phyloP scores from a whole-genome alignment of 805 yeast species.

The Komagataella kurtzmanii region DNA sequence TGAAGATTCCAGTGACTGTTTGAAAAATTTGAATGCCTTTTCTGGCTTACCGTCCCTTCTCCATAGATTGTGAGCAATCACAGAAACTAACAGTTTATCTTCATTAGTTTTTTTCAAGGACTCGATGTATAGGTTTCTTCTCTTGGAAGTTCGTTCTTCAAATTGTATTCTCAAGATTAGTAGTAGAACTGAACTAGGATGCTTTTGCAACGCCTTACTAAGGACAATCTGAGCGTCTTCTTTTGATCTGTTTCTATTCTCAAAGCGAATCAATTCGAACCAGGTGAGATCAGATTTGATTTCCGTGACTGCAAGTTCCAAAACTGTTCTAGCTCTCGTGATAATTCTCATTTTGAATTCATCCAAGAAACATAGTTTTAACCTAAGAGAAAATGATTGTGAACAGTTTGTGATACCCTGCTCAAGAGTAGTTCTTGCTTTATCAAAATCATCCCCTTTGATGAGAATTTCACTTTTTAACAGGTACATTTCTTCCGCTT shows the following conservation, averaged over 20 bases:
- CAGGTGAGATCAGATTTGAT: conserved; percentile 40
- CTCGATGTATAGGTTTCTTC: conserved; percentile 47
- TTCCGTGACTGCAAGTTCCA: conserved; percentile 54
- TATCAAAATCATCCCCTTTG: conserved; percentile 12
- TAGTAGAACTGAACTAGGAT: conserved; percentile 44
- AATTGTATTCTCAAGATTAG: conserved; percentile 52
- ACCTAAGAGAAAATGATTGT: conserved; percentile 36
- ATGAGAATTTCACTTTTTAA: conserved; percentile 48
- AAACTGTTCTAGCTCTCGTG: conserved; percentile 53
- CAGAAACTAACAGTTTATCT: conserved; percentile 41
- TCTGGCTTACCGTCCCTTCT: conserved; percentile 38
- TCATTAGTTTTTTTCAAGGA: conserved; percentile 52
- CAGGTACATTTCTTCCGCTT: conserved; percentile 19
- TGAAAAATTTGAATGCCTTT: conserved; percentile 65
- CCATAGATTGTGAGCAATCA: conserved; percentile 61
- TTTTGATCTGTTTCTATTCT: conserved; percentile 31
- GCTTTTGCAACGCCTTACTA: conserved; percentile 41
- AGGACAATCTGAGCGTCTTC: conserved; percentile 40
- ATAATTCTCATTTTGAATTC: conserved; percentile 23
- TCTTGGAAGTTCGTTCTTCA: conserved; percentile 32
- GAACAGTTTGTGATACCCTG: conserved; percentile 38
- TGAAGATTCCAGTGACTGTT: conserved; percentile 46
- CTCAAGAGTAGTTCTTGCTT: conserved; percentile 34
- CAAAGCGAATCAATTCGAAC: conserved; percentile 46
- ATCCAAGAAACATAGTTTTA: conserved; percentile 32